Evolutionary conservation across 192 early-diverging fungal genomes (phyloP).

Genomic region (Rhizophagus sp.): DNA sequence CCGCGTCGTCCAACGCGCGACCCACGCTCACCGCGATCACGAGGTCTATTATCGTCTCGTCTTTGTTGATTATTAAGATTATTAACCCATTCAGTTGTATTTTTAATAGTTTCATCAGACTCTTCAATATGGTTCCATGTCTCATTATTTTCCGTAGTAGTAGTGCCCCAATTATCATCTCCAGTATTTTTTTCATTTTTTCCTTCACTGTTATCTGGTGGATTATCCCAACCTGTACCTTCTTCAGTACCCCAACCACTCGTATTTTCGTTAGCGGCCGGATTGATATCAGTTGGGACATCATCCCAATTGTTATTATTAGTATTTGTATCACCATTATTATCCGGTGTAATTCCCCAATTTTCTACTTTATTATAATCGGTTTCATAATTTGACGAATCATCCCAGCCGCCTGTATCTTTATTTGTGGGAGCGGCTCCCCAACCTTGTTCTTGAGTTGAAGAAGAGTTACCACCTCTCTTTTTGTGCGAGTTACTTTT

Average conservation of each 20-base stretch:
- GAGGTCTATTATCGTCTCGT: background rate
- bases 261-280: background rate
- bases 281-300: background rate
- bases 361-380: background rate
- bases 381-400: background rate
- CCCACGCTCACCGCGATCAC: background rate
- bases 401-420: background rate
- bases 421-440: background rate
- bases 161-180: background rate
- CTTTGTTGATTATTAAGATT: background rate
- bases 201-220: background rate
- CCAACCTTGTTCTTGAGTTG: background rate
- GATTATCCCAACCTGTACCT: background rate
- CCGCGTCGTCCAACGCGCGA: background rate
- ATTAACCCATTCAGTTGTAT: background rate
- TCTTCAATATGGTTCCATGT: background rate
- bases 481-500: background rate
- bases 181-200: background rate
- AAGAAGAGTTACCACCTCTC: background rate
- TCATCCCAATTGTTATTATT: background rate
- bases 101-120: background rate
- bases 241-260: background rate
- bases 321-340: background rate
- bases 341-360: background rate
- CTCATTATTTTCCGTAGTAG: background rate